Base-by-base conservation (phyloP, 805 yeast genomes). In the Candida pseudoglaebosa region DNA sequence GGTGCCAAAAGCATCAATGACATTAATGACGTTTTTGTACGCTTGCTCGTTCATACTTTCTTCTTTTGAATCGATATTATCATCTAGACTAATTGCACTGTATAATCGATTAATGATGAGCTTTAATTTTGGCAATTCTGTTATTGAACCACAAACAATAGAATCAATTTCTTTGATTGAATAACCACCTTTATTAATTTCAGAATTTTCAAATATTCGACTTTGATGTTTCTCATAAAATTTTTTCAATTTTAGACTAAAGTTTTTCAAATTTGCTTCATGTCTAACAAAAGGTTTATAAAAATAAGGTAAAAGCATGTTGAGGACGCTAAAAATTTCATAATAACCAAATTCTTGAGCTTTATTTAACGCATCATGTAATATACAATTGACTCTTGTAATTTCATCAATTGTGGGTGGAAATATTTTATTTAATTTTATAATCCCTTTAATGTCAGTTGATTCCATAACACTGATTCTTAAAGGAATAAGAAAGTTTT, bases 341-440 rank as follows among this genome's bases (percentile, higher is more conserved):
- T 74, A 71, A 36, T 83, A 75, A 2, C 96, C 96, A 53, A 59
- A 77, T 0, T 81, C 77, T 2, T 67, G 52, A 0, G 97, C 91
- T 12, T 73, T 59, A 41, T 77, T 76, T 39, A 91, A 61, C 16
- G 93, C 78, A 48, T 84, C 95, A 44, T 84, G 74, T 42, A 87
- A 78, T 4, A 91, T 80, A 54, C 95, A 86, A 54, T 90, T 90
- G 28, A 91, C 82, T 52, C 97, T 72, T 8, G 95, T 85, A 13
- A 91, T 81, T 62, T 91, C 98, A 60, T 91, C 97, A 14, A 91
- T 84, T 0, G 98, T 91, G 1, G 97, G 97, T 2, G 98, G 97
- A 53, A 91, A 89, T 1, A 88, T 71, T 35, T 79, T 71, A 57
- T 91, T 90, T 24, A 90, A 69, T 47, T 79, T 78, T 2, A 81